Percentiles rank a stretch among this genome's conserved stretches.
Evolutionary conservation across 176 grass and related monocot species (phyloP).

Genomic region (Alopecurus myosuroides): DNA sequence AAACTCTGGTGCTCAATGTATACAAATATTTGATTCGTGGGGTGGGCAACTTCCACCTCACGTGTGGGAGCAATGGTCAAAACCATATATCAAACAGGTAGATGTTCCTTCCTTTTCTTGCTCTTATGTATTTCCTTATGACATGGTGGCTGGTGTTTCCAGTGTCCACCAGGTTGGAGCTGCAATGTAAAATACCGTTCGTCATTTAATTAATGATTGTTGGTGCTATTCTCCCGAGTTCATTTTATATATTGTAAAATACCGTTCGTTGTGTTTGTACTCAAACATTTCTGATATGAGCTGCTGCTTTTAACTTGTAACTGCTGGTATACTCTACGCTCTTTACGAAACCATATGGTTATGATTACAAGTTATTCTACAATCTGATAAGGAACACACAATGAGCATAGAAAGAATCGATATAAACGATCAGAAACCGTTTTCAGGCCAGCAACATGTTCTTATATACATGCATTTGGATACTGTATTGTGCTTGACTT

Average conservation of each 20-base stretch:
- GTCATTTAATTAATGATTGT: neutral
- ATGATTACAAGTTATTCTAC: neutral
- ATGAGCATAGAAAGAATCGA: neutral
- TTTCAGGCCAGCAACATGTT: neutral
- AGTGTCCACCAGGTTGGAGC: neutral
- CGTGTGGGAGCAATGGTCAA: constrained; percentile 98
- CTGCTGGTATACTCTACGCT: neutral
- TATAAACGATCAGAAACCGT: neutral
- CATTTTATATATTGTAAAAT: neutral
- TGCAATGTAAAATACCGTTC: too few relatives aligned
- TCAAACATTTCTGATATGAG: constrained; percentile 4
- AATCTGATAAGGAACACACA: neutral
- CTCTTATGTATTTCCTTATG: constrained; percentile 9
- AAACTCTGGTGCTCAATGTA: constrained; percentile 91
- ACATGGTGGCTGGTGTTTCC: neutral
- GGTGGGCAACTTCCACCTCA: constrained; percentile 95
- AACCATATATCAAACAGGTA: constrained; percentile 97
- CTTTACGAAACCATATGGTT: neutral
- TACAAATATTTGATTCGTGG: constrained; percentile 99
- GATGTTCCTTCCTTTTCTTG: constrained; percentile 19
- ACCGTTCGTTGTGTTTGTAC: neutral
- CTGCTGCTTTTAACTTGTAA: neutral
- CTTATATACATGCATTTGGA: constrained; percentile 13
- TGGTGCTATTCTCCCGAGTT: constrained; percentile 2
- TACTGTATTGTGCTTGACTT: constrained; percentile 12